phyloP scores from a whole-genome alignment of 495 filamentous ascomycete species.

The Pyrenula aspistea region DNA sequence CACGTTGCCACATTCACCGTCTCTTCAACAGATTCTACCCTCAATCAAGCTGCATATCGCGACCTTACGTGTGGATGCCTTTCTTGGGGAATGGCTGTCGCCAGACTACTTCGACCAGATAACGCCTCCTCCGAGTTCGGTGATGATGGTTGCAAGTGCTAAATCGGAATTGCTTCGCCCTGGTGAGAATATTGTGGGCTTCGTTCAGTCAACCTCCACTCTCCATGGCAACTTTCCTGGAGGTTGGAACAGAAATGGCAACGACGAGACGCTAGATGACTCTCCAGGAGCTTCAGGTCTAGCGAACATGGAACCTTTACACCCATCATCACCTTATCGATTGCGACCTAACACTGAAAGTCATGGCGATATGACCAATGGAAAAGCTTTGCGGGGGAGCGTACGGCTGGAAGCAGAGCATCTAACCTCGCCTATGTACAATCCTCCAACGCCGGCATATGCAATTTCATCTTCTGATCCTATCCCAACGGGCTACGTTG shows the following conservation, averaged over 20 bases:
- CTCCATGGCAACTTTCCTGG: conserved; percentile 44
- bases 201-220: neutral
- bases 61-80: conserved; percentile 70
- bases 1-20: neutral
- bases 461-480: conserved; percentile 66
- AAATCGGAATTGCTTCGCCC: conserved; percentile 72
- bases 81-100: conserved; percentile 89
- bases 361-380: neutral
- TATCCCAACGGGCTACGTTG: conserved; percentile 78
- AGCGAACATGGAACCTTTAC: conserved; percentile 5
- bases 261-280: conserved; percentile 5
- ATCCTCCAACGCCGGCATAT: conserved; percentile 68
- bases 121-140: conserved; percentile 73
- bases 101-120: conserved; percentile 89
- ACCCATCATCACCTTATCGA: conserved; percentile 8
- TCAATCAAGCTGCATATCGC: neutral
- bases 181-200: conserved; percentile 35
- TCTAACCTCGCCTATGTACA: conserved; percentile 34
- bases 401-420: neutral
- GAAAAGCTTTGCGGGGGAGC: neutral
- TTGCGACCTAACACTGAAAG: neutral
- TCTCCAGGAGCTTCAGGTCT: neutral
- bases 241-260: conserved; percentile 33
- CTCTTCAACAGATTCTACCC: neutral
- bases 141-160: conserved; percentile 74